These are phyloP conservation scores for Cyberlindnera xishuangbannaensis DNA, from an alignment of 805 yeast species.

Conservation along the genomic window DNA sequence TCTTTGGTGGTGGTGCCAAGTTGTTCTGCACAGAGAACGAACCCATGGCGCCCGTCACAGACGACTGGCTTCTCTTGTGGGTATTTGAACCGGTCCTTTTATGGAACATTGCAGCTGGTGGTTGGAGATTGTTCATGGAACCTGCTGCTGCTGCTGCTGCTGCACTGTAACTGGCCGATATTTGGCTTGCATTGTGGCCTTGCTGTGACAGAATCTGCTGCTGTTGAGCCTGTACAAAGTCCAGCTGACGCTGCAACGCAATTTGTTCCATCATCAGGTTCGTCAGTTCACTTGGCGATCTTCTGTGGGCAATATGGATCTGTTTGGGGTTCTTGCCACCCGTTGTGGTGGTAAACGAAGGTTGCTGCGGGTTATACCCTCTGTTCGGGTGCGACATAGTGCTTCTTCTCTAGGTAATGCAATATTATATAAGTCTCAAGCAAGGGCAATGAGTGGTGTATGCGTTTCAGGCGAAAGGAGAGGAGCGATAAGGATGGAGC, in stretches of 20 bases:
- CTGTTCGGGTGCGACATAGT: slow-evolving; percentile 11
- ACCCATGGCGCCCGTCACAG: slow-evolving; percentile 31
- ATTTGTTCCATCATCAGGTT: slow-evolving; percentile 88
- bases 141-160: slow-evolving; percentile 7
- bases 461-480: too few relatives aligned
- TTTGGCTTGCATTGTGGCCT: slow-evolving; percentile 6
- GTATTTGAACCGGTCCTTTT: slow-evolving; percentile 18
- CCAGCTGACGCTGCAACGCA: slow-evolving; percentile 85
- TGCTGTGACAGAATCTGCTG: slow-evolving; percentile 78
- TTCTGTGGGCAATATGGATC: slow-evolving; percentile 91
- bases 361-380: slow-evolving; percentile 15
- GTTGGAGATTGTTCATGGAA: slow-evolving; percentile 7
- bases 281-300: slow-evolving; percentile 94
- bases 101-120: slow-evolving; percentile 17
- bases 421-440: too few relatives aligned
- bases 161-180: slow-evolving; percentile 9
- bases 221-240: slow-evolving; percentile 86
- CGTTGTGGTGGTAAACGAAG: slow-evolving; percentile 29
- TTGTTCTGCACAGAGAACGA: slow-evolving; percentile 23
- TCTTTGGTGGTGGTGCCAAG: slow-evolving; percentile 25
- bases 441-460: too few relatives aligned
- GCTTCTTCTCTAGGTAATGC: too few relatives aligned
- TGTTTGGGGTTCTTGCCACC: slow-evolving; percentile 46
- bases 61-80: slow-evolving; percentile 47
- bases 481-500: too few relatives aligned